Conservation (phyloP, 176 grass and related monocot genomes). For the Zoysia japonica region DNA sequence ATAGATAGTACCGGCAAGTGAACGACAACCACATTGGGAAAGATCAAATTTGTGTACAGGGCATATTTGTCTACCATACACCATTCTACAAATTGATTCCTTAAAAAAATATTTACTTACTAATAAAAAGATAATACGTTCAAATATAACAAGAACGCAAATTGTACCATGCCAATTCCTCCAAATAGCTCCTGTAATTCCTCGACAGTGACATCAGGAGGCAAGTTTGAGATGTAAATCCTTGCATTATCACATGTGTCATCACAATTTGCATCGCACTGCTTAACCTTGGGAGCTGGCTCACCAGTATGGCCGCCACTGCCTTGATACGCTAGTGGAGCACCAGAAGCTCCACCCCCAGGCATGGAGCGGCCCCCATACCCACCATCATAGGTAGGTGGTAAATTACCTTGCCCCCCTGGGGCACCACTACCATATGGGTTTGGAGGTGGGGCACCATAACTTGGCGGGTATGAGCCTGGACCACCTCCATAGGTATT, state of each 20-base stretch:
- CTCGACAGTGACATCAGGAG: slow-evolving; percentile 85
- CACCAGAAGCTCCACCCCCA: slow-evolving; percentile 53
- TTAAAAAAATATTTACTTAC: not conserved
- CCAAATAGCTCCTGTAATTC: slow-evolving; percentile 95
- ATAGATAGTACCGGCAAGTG: not conserved
- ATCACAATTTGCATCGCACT: slow-evolving; percentile 90
- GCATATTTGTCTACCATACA: not conserved
- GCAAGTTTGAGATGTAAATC: slow-evolving; percentile 99
- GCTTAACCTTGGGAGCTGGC: slow-evolving; percentile 61
- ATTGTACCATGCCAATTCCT: slow-evolving; percentile 84
- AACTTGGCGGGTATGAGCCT: slow-evolving; percentile 74
- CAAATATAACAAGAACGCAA: not conserved
- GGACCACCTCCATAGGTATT: slow-evolving; percentile 65
- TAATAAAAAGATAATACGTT: slow-evolving; percentile 2
- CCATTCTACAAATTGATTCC: not conserved
- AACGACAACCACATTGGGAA: not conserved
- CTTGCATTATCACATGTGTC: slow-evolving; percentile 92
- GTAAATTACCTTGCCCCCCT: slow-evolving; percentile 48
- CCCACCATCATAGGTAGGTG: slow-evolving; percentile 70
- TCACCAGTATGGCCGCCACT: slow-evolving; percentile 36
- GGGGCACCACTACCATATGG: slow-evolving; percentile 54
- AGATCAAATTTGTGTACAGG: not conserved
- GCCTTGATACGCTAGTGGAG: slow-evolving; percentile 46
- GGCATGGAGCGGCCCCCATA: slow-evolving; percentile 50
- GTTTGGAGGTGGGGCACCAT: slow-evolving; percentile 68